Base-by-base conservation (phyloP, 306 rosid species). In the Quercus dentata region DNA sequence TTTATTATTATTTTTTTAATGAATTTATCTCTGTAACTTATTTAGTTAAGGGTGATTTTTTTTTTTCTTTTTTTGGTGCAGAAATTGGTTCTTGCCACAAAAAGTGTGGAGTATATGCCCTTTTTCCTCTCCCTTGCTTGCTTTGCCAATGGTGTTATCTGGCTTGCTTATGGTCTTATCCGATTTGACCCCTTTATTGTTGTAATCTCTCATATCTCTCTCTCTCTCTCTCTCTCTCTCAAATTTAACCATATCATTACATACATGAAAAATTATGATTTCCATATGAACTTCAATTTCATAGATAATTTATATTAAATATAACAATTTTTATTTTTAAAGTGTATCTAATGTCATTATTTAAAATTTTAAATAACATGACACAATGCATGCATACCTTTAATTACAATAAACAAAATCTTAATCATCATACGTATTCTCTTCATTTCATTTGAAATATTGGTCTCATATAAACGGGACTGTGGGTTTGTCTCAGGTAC, bases 91-190 rank as follows among this genome's bases (percentile, higher is more conserved):
- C 87, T 95, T 13, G 83, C 69, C 15, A 93, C 97, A 33, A 95
- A 93, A 80, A 95, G 99, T 75, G 91, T 95, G 54, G 96, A 95
- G 79, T 95, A 84, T 75, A 95, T 95, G 99, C 99, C 98, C 0
- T 85, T 95, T 51, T 89, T 33, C 64, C 83, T 95, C 54, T 95
- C 99, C 11, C 56, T 95, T 0, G 90, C 92, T 18, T 84, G 92
- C 15, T 81, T 95, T 44, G 93, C 86, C 5, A 95, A 95, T 69
- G 95, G 97, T 1, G 35, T 95, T 21, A 89, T 91, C 10, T 95
- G 99, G 99, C 87, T 91, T 7, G 57, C 94, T 23, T 94, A 91
- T 74, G 94, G 95, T 84, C 86, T 86, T 74, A 80, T 92, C 86
- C 94, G 82, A 28, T 87, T 94, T 58, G 99, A 94, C 76, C 91